These are phyloP conservation scores for Apiotrichum mycotoxinovorans DNA, from an alignment of 1,284 basidiomycete genomes.

Conservation along the genomic window DNA sequence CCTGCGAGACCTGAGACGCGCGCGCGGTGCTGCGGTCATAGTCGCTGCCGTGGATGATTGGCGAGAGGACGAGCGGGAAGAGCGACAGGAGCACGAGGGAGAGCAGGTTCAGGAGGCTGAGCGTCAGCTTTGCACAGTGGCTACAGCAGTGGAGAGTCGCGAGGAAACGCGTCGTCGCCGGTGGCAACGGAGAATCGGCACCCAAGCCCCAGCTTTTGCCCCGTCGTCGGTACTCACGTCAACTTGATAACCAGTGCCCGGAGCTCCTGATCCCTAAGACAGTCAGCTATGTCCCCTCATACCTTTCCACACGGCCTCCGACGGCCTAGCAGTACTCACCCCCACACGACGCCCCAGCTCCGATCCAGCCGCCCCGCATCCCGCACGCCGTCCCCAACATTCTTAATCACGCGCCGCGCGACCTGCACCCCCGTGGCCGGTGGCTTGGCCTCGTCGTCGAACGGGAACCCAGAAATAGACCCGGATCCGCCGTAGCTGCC, in stretches of 20 bases:
- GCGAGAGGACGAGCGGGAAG: constrained; percentile 42
- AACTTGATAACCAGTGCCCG: constrained; percentile 43
- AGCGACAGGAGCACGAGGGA: constrained; percentile 44
- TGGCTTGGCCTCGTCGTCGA: not conserved
- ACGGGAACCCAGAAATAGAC: no score
- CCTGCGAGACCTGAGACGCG: no score
- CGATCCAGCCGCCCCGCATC: constrained; percentile 39
- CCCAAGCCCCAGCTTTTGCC: not conserved
- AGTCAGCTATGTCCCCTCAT: constrained; percentile 4
- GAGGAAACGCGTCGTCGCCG: not conserved
- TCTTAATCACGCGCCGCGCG: not conserved
- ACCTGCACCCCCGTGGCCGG: not conserved
- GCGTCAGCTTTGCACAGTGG: not conserved
- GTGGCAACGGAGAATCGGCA: no score
- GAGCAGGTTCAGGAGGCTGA: constrained; percentile 48
- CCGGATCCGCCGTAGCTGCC: not conserved
- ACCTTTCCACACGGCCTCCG: not conserved
- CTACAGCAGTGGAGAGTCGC: no score
- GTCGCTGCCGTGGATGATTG: constrained; percentile 18
- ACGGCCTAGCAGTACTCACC: constrained; percentile 28
- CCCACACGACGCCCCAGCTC: constrained; percentile 42
- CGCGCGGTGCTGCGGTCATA: constrained; percentile 5
- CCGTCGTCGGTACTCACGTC: constrained; percentile 26
- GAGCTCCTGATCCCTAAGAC: constrained; percentile 43
- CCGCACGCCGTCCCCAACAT: constrained; percentile 22